A percentile compares a stretch with the other conserved stretches of the same genome.
Conservation (phyloP, 805 yeast genomes). For the Jamesozyma jinghongensis region DNA sequence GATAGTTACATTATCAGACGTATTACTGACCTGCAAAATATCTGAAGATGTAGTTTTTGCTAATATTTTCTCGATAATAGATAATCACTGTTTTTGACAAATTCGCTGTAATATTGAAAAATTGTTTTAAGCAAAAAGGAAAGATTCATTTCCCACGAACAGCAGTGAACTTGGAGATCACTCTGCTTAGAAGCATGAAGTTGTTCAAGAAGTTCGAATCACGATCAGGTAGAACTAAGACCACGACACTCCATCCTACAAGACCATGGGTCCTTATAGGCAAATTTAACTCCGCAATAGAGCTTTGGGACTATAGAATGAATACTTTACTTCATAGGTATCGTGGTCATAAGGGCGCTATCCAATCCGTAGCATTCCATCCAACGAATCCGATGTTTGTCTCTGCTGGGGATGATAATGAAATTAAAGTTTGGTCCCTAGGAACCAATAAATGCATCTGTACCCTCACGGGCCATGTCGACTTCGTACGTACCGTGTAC, state of each 20-base stretch:
- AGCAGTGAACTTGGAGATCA: too few species aligned
- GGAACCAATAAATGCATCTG: slow-evolving; percentile 86
- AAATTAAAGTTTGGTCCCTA: slow-evolving; percentile 92
- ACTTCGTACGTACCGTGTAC: slow-evolving; percentile 85
- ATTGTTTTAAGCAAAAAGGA: background rate
- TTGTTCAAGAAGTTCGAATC: slow-evolving; percentile 88
- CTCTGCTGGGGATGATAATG: slow-evolving; percentile 95
- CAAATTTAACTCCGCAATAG: slow-evolving; percentile 87
- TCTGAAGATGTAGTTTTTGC: too few species aligned
- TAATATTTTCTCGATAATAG: too few species aligned
- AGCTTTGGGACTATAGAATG: slow-evolving; percentile 98
- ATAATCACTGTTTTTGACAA: too few species aligned
- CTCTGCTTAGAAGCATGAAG: slow-evolving; percentile 67
- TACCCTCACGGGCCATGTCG: slow-evolving; percentile 87
- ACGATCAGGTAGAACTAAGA: slow-evolving; percentile 93
- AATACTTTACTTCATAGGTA: slow-evolving; percentile 92
- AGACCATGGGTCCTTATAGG: slow-evolving; percentile 95
- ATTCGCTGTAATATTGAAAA: background rate
- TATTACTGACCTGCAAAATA: too few species aligned
- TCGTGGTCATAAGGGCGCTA: slow-evolving; percentile 98
- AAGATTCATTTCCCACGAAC: background rate
- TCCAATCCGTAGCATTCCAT: slow-evolving; percentile 88
- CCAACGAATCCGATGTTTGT: slow-evolving; percentile 96
- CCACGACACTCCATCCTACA: slow-evolving; percentile 88
- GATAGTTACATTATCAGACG: too few species aligned